phyloP scores from a whole-genome alignment of 352 stramenopile genomes.

The Globisporangium recalcitrans region DNA sequence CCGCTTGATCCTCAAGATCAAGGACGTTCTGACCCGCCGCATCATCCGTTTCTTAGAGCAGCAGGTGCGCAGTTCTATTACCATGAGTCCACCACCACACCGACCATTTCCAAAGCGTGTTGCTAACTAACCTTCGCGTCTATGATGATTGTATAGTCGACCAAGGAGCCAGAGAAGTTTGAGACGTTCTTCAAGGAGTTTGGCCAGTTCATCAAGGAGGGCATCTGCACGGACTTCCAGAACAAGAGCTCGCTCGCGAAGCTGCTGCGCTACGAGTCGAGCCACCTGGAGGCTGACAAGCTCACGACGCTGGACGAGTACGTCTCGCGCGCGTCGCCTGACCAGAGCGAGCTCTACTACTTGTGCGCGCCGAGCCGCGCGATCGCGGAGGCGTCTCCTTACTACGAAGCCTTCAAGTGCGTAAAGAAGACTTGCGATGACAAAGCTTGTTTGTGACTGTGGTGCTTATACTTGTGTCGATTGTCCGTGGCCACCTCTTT shows the following conservation, averaged over 20 bases:
- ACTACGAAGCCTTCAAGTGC: slow-evolving; percentile 99
- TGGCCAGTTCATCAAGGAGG: slow-evolving; percentile 97
- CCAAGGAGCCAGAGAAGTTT: slow-evolving; percentile 95
- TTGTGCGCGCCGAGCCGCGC: slow-evolving; percentile 93
- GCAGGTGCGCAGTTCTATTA: slow-evolving; percentile 23
- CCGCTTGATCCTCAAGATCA: slow-evolving; percentile 94
- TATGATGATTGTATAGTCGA: slow-evolving; percentile 40
- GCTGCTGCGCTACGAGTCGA: slow-evolving; percentile 98
- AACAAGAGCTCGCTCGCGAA: slow-evolving; percentile 93
- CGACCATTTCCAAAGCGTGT: neutral
- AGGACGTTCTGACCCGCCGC: slow-evolving; percentile 92
- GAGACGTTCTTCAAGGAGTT: slow-evolving; percentile 98
- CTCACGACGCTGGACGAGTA: slow-evolving; percentile 98
- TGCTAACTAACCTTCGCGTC: neutral
- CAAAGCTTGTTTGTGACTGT: neutral
- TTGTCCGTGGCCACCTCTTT: neutral
- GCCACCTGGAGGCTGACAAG: slow-evolving; percentile 87
- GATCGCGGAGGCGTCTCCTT: slow-evolving; percentile 95
- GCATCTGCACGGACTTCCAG: slow-evolving; percentile 93
- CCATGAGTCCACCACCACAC: neutral
- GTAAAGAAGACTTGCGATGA: slow-evolving; percentile 9
- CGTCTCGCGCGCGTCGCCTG: slow-evolving; percentile 90
- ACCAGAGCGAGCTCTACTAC: slow-evolving; percentile 99
- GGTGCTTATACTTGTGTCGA: neutral
- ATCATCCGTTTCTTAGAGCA: slow-evolving; percentile 89